phyloP scores from a whole-genome alignment of 768 basidiomycete genomes.

The Gloeostereum incarnatum region DNA sequence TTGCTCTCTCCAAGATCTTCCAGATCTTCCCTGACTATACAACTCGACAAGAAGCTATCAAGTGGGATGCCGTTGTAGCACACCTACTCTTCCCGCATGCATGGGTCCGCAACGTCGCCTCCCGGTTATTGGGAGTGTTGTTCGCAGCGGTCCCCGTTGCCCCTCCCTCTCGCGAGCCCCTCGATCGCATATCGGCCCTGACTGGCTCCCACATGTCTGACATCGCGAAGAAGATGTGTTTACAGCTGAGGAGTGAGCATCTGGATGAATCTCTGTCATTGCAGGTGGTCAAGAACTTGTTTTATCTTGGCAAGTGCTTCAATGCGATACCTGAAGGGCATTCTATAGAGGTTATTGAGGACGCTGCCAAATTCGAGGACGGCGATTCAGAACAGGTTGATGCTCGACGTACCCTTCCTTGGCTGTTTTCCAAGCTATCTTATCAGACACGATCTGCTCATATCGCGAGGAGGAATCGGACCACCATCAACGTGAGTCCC shows the following conservation, averaged over 20 bases:
- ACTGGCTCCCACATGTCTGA: conserved; percentile 42
- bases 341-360: conserved; percentile 17
- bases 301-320: conserved; percentile 88
- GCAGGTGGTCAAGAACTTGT: conserved; percentile 89
- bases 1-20: conserved; percentile 53
- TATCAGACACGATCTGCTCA: conserved; percentile 76
- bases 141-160: conserved; percentile 45
- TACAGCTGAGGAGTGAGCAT: conserved; percentile 76
- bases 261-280: conserved; percentile 64
- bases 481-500: conserved; percentile 31
- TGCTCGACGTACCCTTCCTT: conserved; percentile 48
- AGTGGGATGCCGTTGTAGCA: conserved; percentile 53
- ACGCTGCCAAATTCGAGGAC: conserved; percentile 14
- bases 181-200: neutral
- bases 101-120: conserved; percentile 84
- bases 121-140: conserved; percentile 63
- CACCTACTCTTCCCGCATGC: conserved; percentile 87
- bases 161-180: conserved; percentile 15
- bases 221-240: conserved; percentile 61
- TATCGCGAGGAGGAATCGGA: conserved; percentile 54
- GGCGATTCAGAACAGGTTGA: conserved; percentile 18
- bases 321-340: conserved; percentile 30
- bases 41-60: conserved; percentile 33
- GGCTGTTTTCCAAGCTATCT: conserved; percentile 93
- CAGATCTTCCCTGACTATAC: conserved; percentile 43